These are phyloP conservation scores for Rhexocercosporidium sp. DNA, from an alignment of 2,329 filamentous ascomycete genomes.

Conservation along the genomic window DNA sequence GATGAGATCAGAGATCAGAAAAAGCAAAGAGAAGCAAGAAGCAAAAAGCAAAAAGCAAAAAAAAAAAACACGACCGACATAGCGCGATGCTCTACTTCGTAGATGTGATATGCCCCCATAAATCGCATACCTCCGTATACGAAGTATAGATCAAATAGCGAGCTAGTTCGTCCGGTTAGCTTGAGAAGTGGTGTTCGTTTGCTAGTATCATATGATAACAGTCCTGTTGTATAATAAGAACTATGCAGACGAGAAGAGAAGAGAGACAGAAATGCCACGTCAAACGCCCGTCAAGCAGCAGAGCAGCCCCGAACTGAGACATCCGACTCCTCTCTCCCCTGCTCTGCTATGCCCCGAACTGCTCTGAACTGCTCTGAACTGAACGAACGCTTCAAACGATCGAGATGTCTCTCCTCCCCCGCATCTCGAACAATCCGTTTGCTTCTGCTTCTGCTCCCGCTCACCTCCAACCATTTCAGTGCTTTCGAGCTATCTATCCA, in stretches of 20 bases:
- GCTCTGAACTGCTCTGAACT: too few relatives aligned
- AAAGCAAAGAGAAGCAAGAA: too few relatives aligned
- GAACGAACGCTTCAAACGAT: too few relatives aligned
- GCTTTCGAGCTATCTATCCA: too few relatives aligned
- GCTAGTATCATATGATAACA: too few relatives aligned
- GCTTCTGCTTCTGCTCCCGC: neutral
- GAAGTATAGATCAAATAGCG: constrained; percentile 6
- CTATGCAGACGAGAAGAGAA: neutral
- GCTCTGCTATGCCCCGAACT: too few relatives aligned
- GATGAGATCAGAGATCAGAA: too few relatives aligned
- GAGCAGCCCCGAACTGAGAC: neutral
- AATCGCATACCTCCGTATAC: constrained; percentile 18
- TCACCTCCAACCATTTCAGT: too few relatives aligned
- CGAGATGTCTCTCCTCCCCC: neutral
- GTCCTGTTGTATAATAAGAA: neutral
- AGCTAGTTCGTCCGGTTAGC: neutral
- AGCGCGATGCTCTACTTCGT: neutral
- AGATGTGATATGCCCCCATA: neutral
- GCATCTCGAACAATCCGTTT: constrained; percentile 3
- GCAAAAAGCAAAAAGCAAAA: too few relatives aligned
- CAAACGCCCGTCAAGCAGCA: neutral
- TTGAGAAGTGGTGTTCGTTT: neutral
- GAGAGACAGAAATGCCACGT: neutral
- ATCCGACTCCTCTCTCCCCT: too few relatives aligned
- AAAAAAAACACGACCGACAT: constrained; percentile 2